phyloP scores from a whole-genome alignment of 257 asterid genomes.

The Solanum ahanhuiri region DNA sequence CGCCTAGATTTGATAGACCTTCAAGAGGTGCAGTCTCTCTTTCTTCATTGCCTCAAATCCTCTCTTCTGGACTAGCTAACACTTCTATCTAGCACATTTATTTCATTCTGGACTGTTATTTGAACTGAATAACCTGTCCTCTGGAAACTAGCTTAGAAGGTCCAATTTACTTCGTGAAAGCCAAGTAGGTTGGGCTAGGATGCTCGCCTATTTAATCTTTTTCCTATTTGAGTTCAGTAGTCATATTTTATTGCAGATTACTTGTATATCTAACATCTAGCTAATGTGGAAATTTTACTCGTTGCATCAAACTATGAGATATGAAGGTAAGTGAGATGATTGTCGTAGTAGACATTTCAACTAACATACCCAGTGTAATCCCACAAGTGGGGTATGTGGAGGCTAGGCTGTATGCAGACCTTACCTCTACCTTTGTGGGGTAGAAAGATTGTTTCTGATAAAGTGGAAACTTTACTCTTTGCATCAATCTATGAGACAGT shows the following conservation, averaged over 20 bases:
- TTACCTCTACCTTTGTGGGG: neutral
- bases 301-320: neutral
- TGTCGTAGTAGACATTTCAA: neutral
- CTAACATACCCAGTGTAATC: neutral
- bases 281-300: neutral
- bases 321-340: neutral
- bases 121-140: neutral
- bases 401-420: neutral
- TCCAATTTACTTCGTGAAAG: neutral
- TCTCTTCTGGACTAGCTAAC: neutral
- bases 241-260: neutral
- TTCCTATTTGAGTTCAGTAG: neutral
- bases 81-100: neutral
- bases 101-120: neutral
- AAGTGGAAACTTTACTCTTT: neutral
- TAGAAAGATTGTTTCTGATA: neutral
- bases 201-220: neutral
- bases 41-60: neutral
- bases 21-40: constrained; percentile 37
- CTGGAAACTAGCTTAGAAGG: neutral
- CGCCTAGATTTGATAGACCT: constrained; percentile 53
- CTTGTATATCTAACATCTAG: neutral
- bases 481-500: neutral
- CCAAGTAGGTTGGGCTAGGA: neutral
- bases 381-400: neutral